Percentiles rank a stretch among this genome's conserved stretches.
Conservation (phyloP, 179 eudicot genomes). For the Corrigiola litoralis region DNA sequence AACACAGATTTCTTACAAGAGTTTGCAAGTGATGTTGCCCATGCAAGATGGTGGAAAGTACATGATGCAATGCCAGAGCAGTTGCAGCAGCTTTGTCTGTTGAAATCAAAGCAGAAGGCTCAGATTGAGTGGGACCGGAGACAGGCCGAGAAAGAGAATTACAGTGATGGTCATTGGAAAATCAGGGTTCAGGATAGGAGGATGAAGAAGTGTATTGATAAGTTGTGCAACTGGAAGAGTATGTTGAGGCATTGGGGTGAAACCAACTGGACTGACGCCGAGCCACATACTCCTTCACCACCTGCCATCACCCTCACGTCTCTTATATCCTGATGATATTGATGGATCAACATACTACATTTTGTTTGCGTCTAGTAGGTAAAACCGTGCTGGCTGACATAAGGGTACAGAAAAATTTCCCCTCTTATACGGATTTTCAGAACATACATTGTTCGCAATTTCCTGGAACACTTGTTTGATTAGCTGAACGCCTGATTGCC, state of each 20-base stretch:
- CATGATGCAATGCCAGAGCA: conserved; percentile 76
- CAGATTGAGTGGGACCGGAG: conserved; percentile 78
- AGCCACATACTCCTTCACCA: conserved; percentile 26
- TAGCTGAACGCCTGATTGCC: no score
- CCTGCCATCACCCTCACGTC: conserved; percentile 29
- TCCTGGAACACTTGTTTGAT: no score
- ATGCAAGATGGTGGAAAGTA: conserved; percentile 80
- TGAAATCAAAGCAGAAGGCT: conserved; percentile 68
- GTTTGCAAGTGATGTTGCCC: conserved; percentile 90
- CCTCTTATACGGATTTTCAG: no score
- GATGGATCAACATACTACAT: no score
- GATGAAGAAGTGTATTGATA: conserved; percentile 64
- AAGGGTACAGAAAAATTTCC: no score
- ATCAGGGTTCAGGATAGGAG: conserved; percentile 48
- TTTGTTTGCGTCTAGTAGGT: no score
- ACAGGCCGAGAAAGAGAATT: conserved; percentile 67
- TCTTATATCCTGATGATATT: conserved; percentile 23
- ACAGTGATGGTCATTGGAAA: conserved; percentile 76
- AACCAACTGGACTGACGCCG: conserved; percentile 50
- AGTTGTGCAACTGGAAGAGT: conserved; percentile 67
- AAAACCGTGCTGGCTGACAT: no score
- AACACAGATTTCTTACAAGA: conserved; percentile 64
- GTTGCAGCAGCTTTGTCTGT: conserved; percentile 57
- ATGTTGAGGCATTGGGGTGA: conserved; percentile 91
- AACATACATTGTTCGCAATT: no score